phyloP scores from a whole-genome alignment of 192 early-diverging fungal species.

The Coemansia sp. region DNA sequence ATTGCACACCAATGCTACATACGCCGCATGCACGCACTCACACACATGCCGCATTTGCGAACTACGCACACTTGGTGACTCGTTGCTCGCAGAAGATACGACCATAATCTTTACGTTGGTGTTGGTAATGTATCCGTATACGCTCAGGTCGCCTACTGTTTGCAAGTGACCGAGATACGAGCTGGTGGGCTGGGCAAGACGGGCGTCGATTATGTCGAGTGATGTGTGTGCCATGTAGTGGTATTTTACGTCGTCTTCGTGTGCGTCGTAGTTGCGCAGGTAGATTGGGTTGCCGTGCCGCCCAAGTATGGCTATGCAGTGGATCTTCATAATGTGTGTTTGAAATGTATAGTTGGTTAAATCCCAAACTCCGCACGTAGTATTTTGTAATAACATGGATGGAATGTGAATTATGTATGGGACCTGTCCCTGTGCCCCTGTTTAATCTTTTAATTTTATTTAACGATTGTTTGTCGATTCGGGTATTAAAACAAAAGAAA shows the following conservation, averaged over 20 bases:
- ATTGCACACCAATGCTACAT: constrained; percentile 76
- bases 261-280: constrained; percentile 72
- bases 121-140: constrained; percentile 89
- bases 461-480: no score
- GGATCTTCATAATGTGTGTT: constrained; percentile 26
- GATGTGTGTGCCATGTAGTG: constrained; percentile 92
- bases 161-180: constrained; percentile 86
- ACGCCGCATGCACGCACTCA: constrained; percentile 79
- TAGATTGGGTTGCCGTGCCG: constrained; percentile 83
- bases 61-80: constrained; percentile 79
- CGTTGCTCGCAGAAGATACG: constrained; percentile 68
- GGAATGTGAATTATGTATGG: no score
- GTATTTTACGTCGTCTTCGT: constrained; percentile 80
- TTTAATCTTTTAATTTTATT: no score
- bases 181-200: constrained; percentile 58
- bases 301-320: constrained; percentile 35
- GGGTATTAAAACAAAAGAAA: no score
- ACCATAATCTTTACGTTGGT: constrained; percentile 77
- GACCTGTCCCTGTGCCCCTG: no score
- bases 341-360: not conserved
- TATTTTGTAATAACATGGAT: no score
- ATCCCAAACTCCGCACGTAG: no score
- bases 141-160: constrained; percentile 84
- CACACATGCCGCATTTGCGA: constrained; percentile 69
- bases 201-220: constrained; percentile 80